Percentiles rank a stretch among this genome's conserved stretches.
Evolutionary conservation across 345 rosid species (phyloP).

Genomic region (Turritis glabra): DNA sequence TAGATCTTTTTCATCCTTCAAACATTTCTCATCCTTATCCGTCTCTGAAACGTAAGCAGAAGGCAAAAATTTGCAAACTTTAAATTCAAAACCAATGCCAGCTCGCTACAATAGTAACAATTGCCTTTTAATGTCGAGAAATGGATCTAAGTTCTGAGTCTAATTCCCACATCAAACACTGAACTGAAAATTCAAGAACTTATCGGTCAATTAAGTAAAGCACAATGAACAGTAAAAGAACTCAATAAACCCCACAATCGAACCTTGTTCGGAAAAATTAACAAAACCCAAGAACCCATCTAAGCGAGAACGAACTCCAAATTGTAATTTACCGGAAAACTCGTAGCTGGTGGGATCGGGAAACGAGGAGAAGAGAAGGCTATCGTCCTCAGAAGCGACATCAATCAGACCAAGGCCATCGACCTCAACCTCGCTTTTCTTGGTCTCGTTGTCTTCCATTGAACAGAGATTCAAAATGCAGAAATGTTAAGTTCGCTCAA

Average conservation of each 20-base stretch:
- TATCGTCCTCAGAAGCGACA: constrained; percentile 82
- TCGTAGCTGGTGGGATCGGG: constrained; percentile 34
- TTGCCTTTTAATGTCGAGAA: too few relatives aligned
- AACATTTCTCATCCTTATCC: constrained; percentile 38
- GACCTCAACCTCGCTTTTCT: constrained; percentile 39
- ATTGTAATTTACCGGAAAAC: constrained; percentile 16
- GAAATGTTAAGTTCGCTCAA: not conserved
- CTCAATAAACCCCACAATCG: not conserved
- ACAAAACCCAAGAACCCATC: constrained; percentile 7
- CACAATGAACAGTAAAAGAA: not conserved
- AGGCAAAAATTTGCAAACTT: not conserved
- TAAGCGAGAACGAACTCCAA: not conserved
- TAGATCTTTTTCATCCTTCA: constrained; percentile 36
- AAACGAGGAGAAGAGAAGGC: constrained; percentile 64
- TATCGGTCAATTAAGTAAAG: too few relatives aligned
- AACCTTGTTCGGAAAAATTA: not conserved
- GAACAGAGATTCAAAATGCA: not conserved
- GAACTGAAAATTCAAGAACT: not conserved
- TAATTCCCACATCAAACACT: not conserved
- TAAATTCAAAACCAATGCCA: not conserved
- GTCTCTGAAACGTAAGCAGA: constrained; percentile 45
- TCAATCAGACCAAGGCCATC: constrained; percentile 74
- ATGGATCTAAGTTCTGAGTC: not conserved
- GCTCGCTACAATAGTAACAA: not conserved
- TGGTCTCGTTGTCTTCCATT: constrained; percentile 57